phyloP scores from a whole-genome alignment of 2,329 filamentous ascomycete genomes.

The Xylariaceae sp. region DNA sequence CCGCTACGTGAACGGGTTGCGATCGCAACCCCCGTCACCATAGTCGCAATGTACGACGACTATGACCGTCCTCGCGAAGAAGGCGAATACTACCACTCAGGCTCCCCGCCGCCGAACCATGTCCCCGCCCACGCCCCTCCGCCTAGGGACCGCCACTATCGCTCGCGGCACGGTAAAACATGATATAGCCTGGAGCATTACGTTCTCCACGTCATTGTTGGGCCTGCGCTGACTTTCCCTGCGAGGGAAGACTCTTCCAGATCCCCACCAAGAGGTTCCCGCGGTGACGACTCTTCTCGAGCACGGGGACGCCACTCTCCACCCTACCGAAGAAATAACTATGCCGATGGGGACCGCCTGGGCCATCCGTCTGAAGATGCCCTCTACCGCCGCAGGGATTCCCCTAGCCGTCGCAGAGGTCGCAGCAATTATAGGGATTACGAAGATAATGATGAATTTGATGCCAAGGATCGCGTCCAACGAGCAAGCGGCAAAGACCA shows the following conservation, averaged over 20 bases:
- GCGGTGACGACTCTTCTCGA: constrained; percentile 27
- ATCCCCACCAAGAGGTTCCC: constrained; percentile 24
- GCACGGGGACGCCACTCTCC: constrained; percentile 21
- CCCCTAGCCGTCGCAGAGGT: constrained; percentile 14
- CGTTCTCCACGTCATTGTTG: constrained; percentile 24
- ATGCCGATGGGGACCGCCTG: constrained; percentile 21
- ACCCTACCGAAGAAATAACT: constrained; percentile 18
- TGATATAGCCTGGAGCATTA: constrained; percentile 31
- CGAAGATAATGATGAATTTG: constrained; percentile 6
- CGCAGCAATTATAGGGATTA: constrained; percentile 23
- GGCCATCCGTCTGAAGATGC: constrained; percentile 15
- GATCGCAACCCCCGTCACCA: background rate
- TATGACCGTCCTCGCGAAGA: constrained; percentile 29
- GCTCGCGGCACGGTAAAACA: constrained; percentile 34
- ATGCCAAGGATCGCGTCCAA: constrained; percentile 21
- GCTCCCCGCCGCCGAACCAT: constrained; percentile 25
- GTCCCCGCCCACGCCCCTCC: constrained; percentile 23
- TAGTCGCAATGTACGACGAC: constrained; percentile 30
- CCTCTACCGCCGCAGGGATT: constrained; percentile 20
- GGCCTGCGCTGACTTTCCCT: constrained; percentile 33
- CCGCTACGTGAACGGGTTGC: background rate
- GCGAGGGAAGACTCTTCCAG: constrained; percentile 33
- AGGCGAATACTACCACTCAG: constrained; percentile 18
- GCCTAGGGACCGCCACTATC: constrained; percentile 30
- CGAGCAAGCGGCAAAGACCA: constrained; percentile 20